Conservation (phyloP, 1,139 yeast species). For the Sugiyamaella pinicola region DNA sequence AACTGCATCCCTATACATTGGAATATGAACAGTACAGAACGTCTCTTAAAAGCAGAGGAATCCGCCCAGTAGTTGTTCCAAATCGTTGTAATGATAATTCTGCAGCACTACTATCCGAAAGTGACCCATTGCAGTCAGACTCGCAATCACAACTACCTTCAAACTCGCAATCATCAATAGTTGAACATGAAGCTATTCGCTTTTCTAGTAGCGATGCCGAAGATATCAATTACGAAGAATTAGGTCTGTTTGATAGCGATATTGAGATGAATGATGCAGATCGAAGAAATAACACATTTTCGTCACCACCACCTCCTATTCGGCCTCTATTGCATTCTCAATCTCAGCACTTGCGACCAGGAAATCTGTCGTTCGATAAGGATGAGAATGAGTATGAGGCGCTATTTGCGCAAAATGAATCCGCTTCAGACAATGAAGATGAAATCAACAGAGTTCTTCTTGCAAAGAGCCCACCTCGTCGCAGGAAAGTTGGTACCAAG, state of each 20-base stretch:
- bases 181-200: neutral
- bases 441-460: slow-evolving; percentile 15
- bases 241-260: neutral
- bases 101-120: neutral
- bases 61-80: slow-evolving; percentile 17
- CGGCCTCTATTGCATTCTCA: neutral
- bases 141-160: slow-evolving; percentile 4
- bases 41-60: slow-evolving; percentile 19
- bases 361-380: neutral
- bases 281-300: neutral
- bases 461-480: slow-evolving; percentile 10
- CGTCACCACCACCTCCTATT: slow-evolving; percentile 9
- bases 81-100: neutral
- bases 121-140: slow-evolving; percentile 2
- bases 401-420: neutral
- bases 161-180: slow-evolving; percentile 1
- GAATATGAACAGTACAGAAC: slow-evolving; percentile 19
- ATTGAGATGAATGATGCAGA: neutral
- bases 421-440: neutral
- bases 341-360: neutral
- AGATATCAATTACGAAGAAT: slow-evolving; percentile 1
- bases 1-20: slow-evolving; percentile 25
- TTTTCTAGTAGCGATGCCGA: neutral
- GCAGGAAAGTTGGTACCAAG: neutral
- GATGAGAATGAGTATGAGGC: slow-evolving; percentile 4